Base-by-base conservation (phyloP, 2,329 filamentous ascomycete species). In the Penicillium olsonii region DNA sequence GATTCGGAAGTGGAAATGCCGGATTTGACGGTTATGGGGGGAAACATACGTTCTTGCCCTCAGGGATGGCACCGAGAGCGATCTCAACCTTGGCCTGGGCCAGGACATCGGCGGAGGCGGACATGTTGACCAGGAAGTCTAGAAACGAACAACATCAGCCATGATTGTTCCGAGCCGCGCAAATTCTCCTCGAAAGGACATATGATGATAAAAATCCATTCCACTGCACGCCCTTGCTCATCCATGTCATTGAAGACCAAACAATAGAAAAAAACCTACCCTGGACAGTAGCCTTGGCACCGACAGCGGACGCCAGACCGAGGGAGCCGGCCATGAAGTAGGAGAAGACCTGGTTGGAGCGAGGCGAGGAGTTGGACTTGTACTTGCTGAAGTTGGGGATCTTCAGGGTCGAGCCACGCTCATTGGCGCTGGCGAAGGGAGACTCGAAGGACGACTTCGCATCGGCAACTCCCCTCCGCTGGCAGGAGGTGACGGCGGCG, bases 61-160 rank as follows among this genome's bases (percentile, higher is more conserved):
- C 92, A 57, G 94, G 94, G 68, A 99, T 97, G 59, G 90, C 75
- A 67, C 81, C 81, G 62, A 99, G 87, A 75, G 96, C 90, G 65
- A 99, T 88, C 81, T 99, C 94, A 65, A 99, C 94, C 87, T 99
- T 99, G 76, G 94, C 94, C 86, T 96, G 95, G 72, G 95, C 94
- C 78, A 99, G 79, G 70, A 99, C 91, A 70, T 99, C 94, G 77
- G 94, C 94, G 55, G 94, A 99, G 57, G 94, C 94, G 68, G 92
- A 95, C 95, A 99, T 97, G 85, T 96, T 99, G 80, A 96, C 90
- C 60, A 99, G 84, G 84, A 99, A 99, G 79, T 99, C 94, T 99
- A 76, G 61, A 62, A 59, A 54, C 48, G 55, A 53, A 61, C 54
- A 57, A 56, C 31, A 53, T 68, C 59, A 66, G 64, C 50, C 51